Percentiles rank a stretch among this genome's conserved stretches.
Conservation (phyloP, 2,329 filamentous ascomycete species). For the Trichophyton schoenleinii region DNA sequence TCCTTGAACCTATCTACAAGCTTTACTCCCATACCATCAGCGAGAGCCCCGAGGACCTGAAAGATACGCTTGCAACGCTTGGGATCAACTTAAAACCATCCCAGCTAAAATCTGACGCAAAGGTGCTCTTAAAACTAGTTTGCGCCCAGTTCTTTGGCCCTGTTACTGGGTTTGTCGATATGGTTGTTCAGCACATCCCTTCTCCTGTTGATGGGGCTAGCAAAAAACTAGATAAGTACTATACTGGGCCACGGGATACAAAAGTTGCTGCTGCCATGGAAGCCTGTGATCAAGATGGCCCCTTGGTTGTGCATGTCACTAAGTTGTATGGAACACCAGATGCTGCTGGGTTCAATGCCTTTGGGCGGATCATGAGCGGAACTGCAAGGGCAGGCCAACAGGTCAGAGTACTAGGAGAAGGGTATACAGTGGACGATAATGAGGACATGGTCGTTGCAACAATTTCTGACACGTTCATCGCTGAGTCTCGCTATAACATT, state of each 20-base stretch:
- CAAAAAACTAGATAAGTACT: slow-evolving; percentile 69
- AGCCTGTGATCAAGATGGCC: slow-evolving; percentile 75
- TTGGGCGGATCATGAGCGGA: slow-evolving; percentile 86
- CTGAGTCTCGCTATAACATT: slow-evolving; percentile 85
- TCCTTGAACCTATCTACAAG: slow-evolving; percentile 96
- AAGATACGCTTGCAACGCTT: slow-evolving; percentile 61
- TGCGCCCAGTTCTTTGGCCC: slow-evolving; percentile 94
- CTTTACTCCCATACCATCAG: slow-evolving; percentile 91
- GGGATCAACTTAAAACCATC: slow-evolving; percentile 84
- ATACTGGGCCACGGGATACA: slow-evolving; percentile 78
- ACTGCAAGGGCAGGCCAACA: slow-evolving; percentile 69
- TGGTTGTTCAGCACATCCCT: slow-evolving; percentile 80
- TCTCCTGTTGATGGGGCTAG: slow-evolving; percentile 70
- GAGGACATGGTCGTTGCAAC: slow-evolving; percentile 90
- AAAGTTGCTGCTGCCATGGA: slow-evolving; percentile 70
- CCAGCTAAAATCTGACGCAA: slow-evolving; percentile 81
- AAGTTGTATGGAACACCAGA: slow-evolving; percentile 87
- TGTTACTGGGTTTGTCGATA: slow-evolving; percentile 83
- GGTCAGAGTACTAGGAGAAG: slow-evolving; percentile 85
- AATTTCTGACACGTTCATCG: slow-evolving; percentile 76
- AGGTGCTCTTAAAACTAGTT: slow-evolving; percentile 73
- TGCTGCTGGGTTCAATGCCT: slow-evolving; percentile 79
- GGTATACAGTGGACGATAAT: slow-evolving; percentile 91
- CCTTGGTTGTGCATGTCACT: slow-evolving; percentile 79
- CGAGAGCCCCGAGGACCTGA: slow-evolving; percentile 73